phyloP scores from a whole-genome alignment of 768 basidiomycete species.

The Trametes cinnabarina region DNA sequence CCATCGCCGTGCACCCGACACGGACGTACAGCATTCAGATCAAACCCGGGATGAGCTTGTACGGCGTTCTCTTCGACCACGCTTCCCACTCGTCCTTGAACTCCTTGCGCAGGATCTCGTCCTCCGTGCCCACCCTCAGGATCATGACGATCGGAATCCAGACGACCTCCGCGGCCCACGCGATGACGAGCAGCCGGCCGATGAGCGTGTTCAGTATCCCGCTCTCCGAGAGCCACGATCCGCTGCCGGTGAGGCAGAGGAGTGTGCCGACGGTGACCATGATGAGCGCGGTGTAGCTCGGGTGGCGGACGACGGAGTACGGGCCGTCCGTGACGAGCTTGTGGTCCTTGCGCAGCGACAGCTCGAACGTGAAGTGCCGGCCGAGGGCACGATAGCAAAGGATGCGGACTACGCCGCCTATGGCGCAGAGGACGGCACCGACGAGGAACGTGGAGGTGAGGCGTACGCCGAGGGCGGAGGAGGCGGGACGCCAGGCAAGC shows the following conservation, averaged over 20 bases:
- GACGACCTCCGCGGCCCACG: conserved; percentile 9
- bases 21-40: too few species aligned
- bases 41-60: conserved; percentile 15
- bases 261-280: conserved; percentile 15
- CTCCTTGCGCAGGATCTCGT: conserved; percentile 16
- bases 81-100: conserved; percentile 16
- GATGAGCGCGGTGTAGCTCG: conserved; percentile 21
- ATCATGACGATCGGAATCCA: conserved; percentile 11
- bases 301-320: conserved; percentile 25
- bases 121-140: conserved; percentile 14
- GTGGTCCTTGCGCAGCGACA: conserved; percentile 19
- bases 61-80: conserved; percentile 17
- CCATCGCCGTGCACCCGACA: too few species aligned
- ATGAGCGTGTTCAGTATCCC: conserved; percentile 10
- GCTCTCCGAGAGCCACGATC: conserved; percentile 16
- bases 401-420: conserved; percentile 10
- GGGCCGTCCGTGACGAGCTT: conserved; percentile 22
- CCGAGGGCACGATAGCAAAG: conserved; percentile 21
- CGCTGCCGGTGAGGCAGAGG: conserved; percentile 7
- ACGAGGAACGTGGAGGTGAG: conserved; percentile 10
- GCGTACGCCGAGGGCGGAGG: not conserved
- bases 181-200: conserved; percentile 2
- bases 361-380: conserved; percentile 23
- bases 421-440: not conserved
- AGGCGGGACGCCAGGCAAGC: conserved; percentile 7